These are phyloP conservation scores for Penicillium capsulatum DNA, from an alignment of 2,329 filamentous ascomycete genomes.

Conservation along the genomic window DNA sequence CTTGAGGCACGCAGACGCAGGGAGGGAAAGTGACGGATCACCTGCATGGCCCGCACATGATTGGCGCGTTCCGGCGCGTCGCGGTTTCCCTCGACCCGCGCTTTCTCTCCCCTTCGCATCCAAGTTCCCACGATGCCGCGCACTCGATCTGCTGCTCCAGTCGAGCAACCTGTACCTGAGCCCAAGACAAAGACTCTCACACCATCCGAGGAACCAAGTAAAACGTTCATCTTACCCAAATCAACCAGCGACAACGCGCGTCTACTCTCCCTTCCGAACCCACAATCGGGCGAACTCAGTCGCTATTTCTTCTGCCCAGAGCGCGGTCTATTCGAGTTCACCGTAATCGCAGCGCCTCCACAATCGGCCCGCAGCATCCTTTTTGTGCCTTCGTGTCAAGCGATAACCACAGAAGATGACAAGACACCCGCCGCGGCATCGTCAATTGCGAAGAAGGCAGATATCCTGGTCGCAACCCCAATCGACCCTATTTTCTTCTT, in stretches of 20 bases:
- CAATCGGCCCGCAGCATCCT: constrained; percentile 54
- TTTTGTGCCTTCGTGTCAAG: constrained; percentile 37
- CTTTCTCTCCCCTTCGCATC: constrained; percentile 1
- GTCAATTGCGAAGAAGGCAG: constrained; percentile 62
- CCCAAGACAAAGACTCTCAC: constrained; percentile 19
- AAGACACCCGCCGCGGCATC: constrained; percentile 31
- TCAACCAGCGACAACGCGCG: constrained; percentile 50
- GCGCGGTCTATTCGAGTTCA: constrained; percentile 60
- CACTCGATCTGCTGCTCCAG: constrained; percentile 26
- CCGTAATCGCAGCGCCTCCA: constrained; percentile 50
- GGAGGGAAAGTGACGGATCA: constrained; percentile 20
- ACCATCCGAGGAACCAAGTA: constrained; percentile 35
- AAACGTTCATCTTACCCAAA: constrained; percentile 56
- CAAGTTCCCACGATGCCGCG: constrained; percentile 28
- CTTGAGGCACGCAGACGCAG: constrained; percentile 4
- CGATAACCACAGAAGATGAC: constrained; percentile 11
- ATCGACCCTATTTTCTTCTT: constrained; percentile 82
- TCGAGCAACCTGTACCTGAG: constrained; percentile 14
- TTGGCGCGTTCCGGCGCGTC: constrained; percentile 30
- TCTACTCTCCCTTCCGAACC: constrained; percentile 54
- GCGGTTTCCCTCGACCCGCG: constrained; percentile 16
- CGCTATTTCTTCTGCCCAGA: constrained; percentile 58
- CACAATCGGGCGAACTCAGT: constrained; percentile 45
- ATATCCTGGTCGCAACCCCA: constrained; percentile 77
- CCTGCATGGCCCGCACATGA: constrained; percentile 19